Evolutionary conservation across 768 basidiomycete species (phyloP), one percentile per base, ranked within the genome.

Genomic region (Botryobasidium botryosum): DNA sequence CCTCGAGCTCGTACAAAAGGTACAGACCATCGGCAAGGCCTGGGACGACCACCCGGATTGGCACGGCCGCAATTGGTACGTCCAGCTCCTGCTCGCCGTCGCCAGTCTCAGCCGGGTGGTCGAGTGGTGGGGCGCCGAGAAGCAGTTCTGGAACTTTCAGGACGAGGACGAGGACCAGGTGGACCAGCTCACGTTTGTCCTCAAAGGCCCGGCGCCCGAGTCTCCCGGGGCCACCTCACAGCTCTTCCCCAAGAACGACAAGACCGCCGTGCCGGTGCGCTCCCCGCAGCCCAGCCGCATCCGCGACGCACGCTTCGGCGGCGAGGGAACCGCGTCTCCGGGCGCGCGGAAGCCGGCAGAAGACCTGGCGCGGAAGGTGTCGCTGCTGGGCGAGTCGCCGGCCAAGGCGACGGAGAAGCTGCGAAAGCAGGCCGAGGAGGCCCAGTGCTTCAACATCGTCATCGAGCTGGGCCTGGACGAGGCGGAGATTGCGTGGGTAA

Each of bases 41-140:
- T 97, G 94, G 94, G 91, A 96, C 53, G 87, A 92, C 41, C 86
- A 96, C 62, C 86, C 90, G 18, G 90, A 96, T 59, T 96, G 91
- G 84, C 87, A 90, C 53, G 91, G 94, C 21, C 71, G 92, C 46
- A 87, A 83, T 48, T 99, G 92, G 94, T 97, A 96, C 62, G 90
- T 96, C 43, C 90, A 92, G 57, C 79, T 96, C 23, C 70, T 97
- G 4, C 77, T 96, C 40, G 92, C 94, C 18, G 79, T 97, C 39
- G 94, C 94, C 26, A 88, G 86, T 55, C 75, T 99, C 51, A 85
- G 81, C 61, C 81, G 92, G 47, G 94, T 97, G 24, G 81, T 96
- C 51, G 94, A 96, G 57, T 99, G 94, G 92, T 96, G 90, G 88
- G 91, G 94, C 61, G 94, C 94, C 8, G 92, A 97, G 66, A 91